Conservation (phyloP, 1,284 basidiomycete species). For the Somion occarium region DNA sequence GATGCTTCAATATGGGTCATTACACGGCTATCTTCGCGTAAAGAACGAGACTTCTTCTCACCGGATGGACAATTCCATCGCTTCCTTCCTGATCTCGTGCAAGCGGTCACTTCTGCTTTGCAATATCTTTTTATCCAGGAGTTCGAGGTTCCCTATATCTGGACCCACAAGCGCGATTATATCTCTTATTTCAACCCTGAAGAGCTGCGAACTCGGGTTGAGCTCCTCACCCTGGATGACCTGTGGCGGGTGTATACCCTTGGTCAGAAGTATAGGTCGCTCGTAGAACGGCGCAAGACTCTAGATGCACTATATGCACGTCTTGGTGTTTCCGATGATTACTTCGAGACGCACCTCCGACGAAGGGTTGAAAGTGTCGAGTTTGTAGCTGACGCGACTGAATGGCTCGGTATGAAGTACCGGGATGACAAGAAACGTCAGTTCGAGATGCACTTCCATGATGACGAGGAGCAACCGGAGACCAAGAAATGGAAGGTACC, state of each 20-base stretch:
- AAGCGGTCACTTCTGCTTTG: constrained; percentile 79
- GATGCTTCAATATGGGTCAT: constrained; percentile 90
- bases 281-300: constrained; percentile 69
- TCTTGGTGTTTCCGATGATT: constrained; percentile 60
- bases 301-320: constrained; percentile 63
- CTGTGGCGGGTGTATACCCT: constrained; percentile 86
- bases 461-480: constrained; percentile 55
- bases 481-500: constrained; percentile 74
- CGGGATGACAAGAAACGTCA: constrained; percentile 71
- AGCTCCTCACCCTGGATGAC: constrained; percentile 75
- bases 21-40: constrained; percentile 75
- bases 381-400: constrained; percentile 86
- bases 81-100: constrained; percentile 68
- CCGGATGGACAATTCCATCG: constrained; percentile 52
- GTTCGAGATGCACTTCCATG: constrained; percentile 66
- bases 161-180: constrained; percentile 90
- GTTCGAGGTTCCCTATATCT: constrained; percentile 94
- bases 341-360: constrained; percentile 65
- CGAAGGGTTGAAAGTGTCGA: constrained; percentile 76
- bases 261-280: constrained; percentile 83
- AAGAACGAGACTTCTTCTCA: constrained; percentile 72
- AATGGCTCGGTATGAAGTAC: constrained; percentile 89
- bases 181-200: constrained; percentile 73
- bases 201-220: constrained; percentile 48
- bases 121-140: constrained; percentile 85